Evolutionary conservation across 345 rosid species (phyloP).

Genomic region (Trapa incisa): DNA sequence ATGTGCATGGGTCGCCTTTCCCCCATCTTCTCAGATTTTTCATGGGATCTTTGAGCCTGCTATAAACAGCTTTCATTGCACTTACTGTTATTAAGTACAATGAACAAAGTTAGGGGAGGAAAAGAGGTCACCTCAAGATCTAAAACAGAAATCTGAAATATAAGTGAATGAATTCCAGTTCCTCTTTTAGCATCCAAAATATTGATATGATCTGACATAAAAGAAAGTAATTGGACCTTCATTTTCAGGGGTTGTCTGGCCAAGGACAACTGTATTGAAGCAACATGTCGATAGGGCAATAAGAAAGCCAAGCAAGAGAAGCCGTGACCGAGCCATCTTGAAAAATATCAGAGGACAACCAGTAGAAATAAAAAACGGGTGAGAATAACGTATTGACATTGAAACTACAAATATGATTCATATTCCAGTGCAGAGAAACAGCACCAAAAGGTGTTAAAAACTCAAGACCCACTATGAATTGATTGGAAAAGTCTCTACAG

Average conservation of each 20-base stretch:
- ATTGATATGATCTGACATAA: background rate
- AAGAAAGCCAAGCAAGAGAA: slow-evolving; percentile 7
- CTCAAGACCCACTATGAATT: background rate
- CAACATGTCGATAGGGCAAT: slow-evolving; percentile 5
- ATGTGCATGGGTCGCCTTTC: slow-evolving; percentile 68
- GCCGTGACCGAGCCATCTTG: slow-evolving; percentile 1
- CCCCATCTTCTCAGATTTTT: slow-evolving; percentile 61
- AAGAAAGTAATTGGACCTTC: slow-evolving; percentile 2
- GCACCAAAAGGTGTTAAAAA: background rate
- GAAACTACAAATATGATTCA: background rate
- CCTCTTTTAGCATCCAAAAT: background rate
- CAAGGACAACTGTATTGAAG: background rate
- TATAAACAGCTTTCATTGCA: slow-evolving; percentile 45
- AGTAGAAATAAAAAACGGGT: too few relatives aligned
- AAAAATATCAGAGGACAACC: background rate
- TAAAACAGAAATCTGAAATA: background rate
- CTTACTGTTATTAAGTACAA: slow-evolving; percentile 22
- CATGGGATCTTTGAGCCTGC: slow-evolving; percentile 37
- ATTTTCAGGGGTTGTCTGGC: slow-evolving; percentile 3
- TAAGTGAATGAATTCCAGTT: background rate
- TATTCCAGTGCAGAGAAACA: background rate
- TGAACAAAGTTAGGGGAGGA: background rate
- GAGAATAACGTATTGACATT: background rate
- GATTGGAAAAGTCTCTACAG: background rate
- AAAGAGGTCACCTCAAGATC: background rate